Evolutionary conservation across 169 alveolate species (phyloP).

Genomic region (Pseudocohnilembus persalinus): DNA sequence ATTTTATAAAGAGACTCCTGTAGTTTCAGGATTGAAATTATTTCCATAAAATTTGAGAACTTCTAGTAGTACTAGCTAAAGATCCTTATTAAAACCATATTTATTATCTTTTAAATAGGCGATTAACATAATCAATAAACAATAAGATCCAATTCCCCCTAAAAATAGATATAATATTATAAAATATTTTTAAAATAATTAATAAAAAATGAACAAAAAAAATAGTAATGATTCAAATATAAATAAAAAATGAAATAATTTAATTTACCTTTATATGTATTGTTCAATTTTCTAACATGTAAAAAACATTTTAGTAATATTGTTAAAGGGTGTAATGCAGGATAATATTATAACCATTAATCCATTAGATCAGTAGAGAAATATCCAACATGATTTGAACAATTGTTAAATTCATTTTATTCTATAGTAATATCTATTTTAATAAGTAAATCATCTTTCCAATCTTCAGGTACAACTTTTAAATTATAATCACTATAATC

Average conservation of each 20-base stretch:
- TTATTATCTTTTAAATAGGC: constrained; percentile 19
- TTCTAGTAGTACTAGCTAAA: not conserved
- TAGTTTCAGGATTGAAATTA: constrained; percentile 14
- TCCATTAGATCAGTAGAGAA: constrained; percentile 12
- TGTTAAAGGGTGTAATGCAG: constrained; percentile 11
- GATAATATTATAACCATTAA: constrained; percentile 8
- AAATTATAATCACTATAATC: no score
- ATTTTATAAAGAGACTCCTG: constrained; percentile 4
- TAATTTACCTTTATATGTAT: constrained; percentile 11
- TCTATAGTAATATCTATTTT: constrained; percentile 25
- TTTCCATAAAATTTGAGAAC: constrained; percentile 13
- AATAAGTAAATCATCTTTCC: not conserved
- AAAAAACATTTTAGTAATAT: constrained; percentile 20
- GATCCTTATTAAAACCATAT: not conserved
- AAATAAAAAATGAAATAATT: not conserved
- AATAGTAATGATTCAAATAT: no score
- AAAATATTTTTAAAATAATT: no score
- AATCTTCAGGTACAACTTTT: not conserved
- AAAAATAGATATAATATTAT: not conserved
- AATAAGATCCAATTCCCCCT: constrained; percentile 23
- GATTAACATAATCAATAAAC: constrained; percentile 20
- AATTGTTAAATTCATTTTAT: not conserved
- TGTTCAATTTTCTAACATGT: constrained; percentile 20
- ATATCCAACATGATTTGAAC: constrained; percentile 16
- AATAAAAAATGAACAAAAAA: no score